Evolutionary conservation across 768 basidiomycete genomes (phyloP).

Genomic region (Calvatia gigantea): DNA sequence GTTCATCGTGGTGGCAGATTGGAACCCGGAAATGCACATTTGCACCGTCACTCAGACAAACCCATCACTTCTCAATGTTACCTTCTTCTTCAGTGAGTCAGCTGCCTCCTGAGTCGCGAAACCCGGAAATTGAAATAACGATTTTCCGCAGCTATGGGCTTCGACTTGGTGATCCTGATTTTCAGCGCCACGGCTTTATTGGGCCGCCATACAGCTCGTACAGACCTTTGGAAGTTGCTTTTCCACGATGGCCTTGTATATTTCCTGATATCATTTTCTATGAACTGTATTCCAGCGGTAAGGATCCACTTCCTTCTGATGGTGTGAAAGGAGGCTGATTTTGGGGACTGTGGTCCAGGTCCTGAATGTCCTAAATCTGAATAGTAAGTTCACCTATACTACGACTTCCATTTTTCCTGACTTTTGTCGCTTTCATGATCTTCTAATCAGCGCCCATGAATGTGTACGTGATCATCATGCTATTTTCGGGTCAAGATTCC

Average conservation of each 20-base stretch:
- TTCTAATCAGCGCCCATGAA: slow-evolving; percentile 54
- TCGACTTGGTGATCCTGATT: slow-evolving; percentile 58
- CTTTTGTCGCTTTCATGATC: slow-evolving; percentile 12
- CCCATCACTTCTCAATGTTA: slow-evolving; percentile 55
- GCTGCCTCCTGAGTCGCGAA: neutral
- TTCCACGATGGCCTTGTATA: slow-evolving; percentile 74
- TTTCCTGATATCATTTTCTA: slow-evolving; percentile 62
- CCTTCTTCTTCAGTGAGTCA: slow-evolving; percentile 69
- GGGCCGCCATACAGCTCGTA: slow-evolving; percentile 47
- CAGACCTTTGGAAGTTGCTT: slow-evolving; percentile 64
- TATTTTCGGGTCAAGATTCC: slow-evolving; percentile 5
- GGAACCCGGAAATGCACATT: slow-evolving; percentile 34
- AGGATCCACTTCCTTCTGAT: slow-evolving; percentile 20
- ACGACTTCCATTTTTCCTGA: neutral
- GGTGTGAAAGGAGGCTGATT: neutral
- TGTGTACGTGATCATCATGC: slow-evolving; percentile 39
- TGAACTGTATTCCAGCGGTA: slow-evolving; percentile 67
- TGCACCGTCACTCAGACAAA: slow-evolving; percentile 55
- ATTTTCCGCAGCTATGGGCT: slow-evolving; percentile 53
- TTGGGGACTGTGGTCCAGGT: slow-evolving; percentile 29
- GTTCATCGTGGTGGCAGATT: slow-evolving; percentile 59
- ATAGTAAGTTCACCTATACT: slow-evolving; percentile 37
- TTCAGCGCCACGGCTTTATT: slow-evolving; percentile 54
- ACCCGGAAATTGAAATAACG: neutral
- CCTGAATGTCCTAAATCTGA: slow-evolving; percentile 56